These are phyloP conservation scores for Serendipita vermifera DNA, from an alignment of 768 basidiomycete genomes.

Conservation along the genomic window DNA sequence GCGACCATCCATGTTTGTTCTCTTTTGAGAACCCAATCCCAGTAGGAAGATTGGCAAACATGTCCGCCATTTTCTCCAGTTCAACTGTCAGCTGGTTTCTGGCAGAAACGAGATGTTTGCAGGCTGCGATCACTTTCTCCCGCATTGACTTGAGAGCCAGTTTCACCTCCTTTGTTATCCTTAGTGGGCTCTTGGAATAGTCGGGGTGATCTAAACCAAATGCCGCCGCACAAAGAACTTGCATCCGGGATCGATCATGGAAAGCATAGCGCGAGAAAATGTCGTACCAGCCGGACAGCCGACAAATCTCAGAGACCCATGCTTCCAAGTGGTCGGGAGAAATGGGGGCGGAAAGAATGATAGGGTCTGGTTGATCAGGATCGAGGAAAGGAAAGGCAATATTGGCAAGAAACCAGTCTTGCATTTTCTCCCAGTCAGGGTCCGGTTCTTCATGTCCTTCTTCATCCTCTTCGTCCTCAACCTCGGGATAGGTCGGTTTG, in stretches of 20 bases:
- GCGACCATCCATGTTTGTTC: no score
- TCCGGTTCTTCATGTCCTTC: neutral
- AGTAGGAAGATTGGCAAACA: neutral
- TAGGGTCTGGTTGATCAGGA: neutral
- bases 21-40: no score
- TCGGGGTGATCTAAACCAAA: no score
- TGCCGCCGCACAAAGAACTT: neutral
- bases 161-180: neutral
- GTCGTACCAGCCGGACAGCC: neutral
- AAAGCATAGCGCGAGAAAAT: neutral
- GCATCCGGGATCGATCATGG: neutral
- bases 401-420: neutral
- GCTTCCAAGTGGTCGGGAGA: neutral
- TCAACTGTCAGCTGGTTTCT: neutral
- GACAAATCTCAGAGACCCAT: neutral
- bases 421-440: neutral
- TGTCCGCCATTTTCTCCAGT: neutral
- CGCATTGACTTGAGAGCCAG: neutral
- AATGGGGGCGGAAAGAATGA: neutral
- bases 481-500: no score
- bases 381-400: neutral
- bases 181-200: neutral
- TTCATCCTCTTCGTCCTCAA: neutral
- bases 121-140: neutral
- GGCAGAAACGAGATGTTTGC: neutral